Percentiles rank a stretch among this genome's conserved stretches.
Evolutionary conservation across 768 basidiomycete species (phyloP).

Genomic region (Termitomyces bulborhizus): DNA sequence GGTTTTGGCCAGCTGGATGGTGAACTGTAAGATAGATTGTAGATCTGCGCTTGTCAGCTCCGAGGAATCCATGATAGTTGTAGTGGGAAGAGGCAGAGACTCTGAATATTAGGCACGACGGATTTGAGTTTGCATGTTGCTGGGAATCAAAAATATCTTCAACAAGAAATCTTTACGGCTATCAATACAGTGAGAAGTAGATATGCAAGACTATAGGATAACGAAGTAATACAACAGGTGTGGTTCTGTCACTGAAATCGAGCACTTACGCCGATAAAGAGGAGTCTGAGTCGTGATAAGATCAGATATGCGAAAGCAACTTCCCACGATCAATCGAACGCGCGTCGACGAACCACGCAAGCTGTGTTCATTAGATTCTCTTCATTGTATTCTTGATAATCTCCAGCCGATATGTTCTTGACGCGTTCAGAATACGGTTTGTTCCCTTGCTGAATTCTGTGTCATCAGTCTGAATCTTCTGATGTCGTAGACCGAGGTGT

Average conservation of each 20-base stretch:
- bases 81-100: neutral
- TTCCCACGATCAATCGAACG: slow-evolving; percentile 38
- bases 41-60: slow-evolving; percentile 45
- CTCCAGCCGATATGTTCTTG: slow-evolving; percentile 63
- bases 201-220: neutral
- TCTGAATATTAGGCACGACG: neutral
- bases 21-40: slow-evolving; percentile 59
- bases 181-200: neutral
- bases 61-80: slow-evolving; percentile 24
- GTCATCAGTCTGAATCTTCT: neutral
- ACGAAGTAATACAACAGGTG: neutral
- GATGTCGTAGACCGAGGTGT: slow-evolving; percentile 78
- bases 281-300: neutral
- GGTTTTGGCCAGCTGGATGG: slow-evolving; percentile 60
- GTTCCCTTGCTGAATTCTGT: slow-evolving; percentile 11
- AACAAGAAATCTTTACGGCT: neutral
- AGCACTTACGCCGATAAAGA: neutral
- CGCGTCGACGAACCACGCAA: slow-evolving; percentile 37
- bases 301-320: slow-evolving; percentile 25
- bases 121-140: neutral
- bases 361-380: slow-evolving; percentile 17
- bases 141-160: neutral
- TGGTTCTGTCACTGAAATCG: neutral
- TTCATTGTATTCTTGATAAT: slow-evolving; percentile 13
- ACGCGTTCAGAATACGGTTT: slow-evolving; percentile 93